These are phyloP conservation scores for Xylaria bambusicola DNA, from an alignment of 495 filamentous ascomycete species.

Conservation along the genomic window DNA sequence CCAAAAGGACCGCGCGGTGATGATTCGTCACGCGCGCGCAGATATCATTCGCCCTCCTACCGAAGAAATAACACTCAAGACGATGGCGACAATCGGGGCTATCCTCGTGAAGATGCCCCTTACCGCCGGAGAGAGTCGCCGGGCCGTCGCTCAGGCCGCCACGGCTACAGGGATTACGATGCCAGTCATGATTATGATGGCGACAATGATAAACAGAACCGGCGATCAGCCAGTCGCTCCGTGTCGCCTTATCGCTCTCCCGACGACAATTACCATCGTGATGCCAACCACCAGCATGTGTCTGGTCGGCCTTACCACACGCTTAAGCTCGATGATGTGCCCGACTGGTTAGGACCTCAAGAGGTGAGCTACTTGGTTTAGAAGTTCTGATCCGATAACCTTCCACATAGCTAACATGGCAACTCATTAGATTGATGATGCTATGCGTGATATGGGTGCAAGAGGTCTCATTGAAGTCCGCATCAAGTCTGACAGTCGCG, in stretches of 20 bases:
- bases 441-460: constrained; percentile 34
- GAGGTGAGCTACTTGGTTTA: constrained; percentile 21
- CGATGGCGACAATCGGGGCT: constrained; percentile 5
- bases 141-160: constrained; percentile 8
- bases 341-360: constrained; percentile 27
- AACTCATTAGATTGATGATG: constrained; percentile 24
- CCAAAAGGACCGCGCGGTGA: constrained; percentile 30
- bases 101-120: constrained; percentile 6
- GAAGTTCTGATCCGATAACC: neutral
- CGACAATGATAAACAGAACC: constrained; percentile 7
- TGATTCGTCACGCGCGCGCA: constrained; percentile 25
- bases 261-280: constrained; percentile 27
- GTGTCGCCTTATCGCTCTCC: constrained; percentile 28
- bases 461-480: constrained; percentile 32
- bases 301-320: constrained; percentile 34
- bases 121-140: constrained; percentile 12
- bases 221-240: constrained; percentile 21
- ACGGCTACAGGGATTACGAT: constrained; percentile 12
- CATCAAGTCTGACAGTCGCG: constrained; percentile 31
- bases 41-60: constrained; percentile 18
- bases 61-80: constrained; percentile 20
- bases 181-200: constrained; percentile 24
- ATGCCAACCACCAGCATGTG: constrained; percentile 23
- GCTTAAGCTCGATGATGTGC: constrained; percentile 33
- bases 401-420: constrained; percentile 1